Evolutionary conservation across 352 stramenopile genomes (phyloP).

Genomic region (Aphanomyces euteiches): DNA sequence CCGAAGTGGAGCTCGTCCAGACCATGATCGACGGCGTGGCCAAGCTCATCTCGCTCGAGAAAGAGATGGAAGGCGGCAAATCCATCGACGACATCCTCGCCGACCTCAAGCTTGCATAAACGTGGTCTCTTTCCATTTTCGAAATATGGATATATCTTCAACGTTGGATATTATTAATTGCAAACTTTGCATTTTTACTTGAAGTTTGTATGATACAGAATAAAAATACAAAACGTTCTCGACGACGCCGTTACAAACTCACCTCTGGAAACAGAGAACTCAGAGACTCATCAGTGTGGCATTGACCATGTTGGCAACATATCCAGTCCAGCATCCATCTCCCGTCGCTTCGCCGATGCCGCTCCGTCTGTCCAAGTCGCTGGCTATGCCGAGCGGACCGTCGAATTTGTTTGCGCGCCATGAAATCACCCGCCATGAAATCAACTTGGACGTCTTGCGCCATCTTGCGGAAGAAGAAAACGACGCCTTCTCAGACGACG

Average conservation of each 20-base stretch:
- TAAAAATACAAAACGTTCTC: neutral
- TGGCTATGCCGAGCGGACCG: neutral
- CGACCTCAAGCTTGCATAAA: slow-evolving; percentile 21
- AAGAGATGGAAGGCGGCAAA: slow-evolving; percentile 70
- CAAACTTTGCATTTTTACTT: neutral
- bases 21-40: slow-evolving; percentile 87
- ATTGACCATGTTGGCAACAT: neutral
- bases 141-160: neutral
- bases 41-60: slow-evolving; percentile 84
- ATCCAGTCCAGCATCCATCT: neutral
- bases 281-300: neutral
- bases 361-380: slow-evolving; percentile 3
- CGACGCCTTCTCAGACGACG: slow-evolving; percentile 10
- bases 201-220: neutral
- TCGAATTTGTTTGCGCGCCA: neutral
- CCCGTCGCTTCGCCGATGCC: neutral
- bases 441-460: slow-evolving; percentile 5
- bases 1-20: slow-evolving; percentile 85
- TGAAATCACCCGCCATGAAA: neutral
- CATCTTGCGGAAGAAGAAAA: neutral
- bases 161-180: neutral
- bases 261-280: neutral
- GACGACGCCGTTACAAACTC: neutral
- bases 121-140: neutral
- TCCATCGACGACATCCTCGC: slow-evolving; percentile 44